Evolutionary conservation across 2,329 filamentous ascomycete species (phyloP), one percentile per base, ranked within the genome.

Genomic region (Aspergillus ustus): DNA sequence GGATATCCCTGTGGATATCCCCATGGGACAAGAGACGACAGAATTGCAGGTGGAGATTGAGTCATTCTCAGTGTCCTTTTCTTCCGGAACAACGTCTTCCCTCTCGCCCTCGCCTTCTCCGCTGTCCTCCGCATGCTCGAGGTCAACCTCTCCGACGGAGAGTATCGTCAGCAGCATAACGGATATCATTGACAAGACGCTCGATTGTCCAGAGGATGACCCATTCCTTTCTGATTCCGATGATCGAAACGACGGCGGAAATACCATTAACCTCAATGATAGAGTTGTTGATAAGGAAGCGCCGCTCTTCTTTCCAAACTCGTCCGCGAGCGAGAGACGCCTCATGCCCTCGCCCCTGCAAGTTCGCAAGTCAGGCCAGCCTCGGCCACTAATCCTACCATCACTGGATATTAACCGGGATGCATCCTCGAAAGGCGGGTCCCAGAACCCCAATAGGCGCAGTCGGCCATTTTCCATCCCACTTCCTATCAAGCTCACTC

Each of bases 181-280:
- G 3, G 67, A 67, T 1, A 67, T 75, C 62, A 71, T 75, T n/a
- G 69, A 75, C 31, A 65, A 60, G 22, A 67, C 68, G 1, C 55
- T 73, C 7, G 52, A 61, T 2, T 58, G 59, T 22, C 25, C 50
- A 2, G 59, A 58, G 1, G 68, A 70, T 3, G 73, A 75, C 51
- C 71, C 70, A 1, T 74, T 75, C 44, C 37, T 75, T 13, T 67
- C 63, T 7, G 66, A 66, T 9, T 25, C 34, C 17, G 31, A 48
- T 15, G 51, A 66, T 9, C 20, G 11, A 2, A 40, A 48, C 4
- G 1, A 28, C 17, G 8, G n/a, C 44, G 8, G 48, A 31, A 20
- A 50, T 3, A 13, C n/a, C 2, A 49, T 13, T 17, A 28, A 13
- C 1, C 17, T 17, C 22, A 25, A 5, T 20, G 22, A 2, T 7